These are phyloP conservation scores for Ustilago hordei DNA, from an alignment of 1,284 basidiomycete genomes.

Conservation along the genomic window DNA sequence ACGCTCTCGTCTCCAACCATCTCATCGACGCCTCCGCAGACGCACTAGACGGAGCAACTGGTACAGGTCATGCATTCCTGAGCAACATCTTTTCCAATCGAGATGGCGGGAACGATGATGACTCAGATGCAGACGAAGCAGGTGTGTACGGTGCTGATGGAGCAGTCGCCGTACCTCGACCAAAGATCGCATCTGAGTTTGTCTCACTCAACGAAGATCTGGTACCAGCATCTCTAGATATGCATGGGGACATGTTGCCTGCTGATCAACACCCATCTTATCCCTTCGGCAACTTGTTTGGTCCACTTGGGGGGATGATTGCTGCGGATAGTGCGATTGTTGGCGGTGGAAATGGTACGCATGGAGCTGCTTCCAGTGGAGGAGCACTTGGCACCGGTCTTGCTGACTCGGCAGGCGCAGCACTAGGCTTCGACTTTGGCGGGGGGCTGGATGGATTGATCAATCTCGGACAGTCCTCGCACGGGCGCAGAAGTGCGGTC, in stretches of 20 bases:
- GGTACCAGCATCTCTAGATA: conserved; percentile 54
- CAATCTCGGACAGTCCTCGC: conserved; percentile 33
- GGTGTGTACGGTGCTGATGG: conserved; percentile 10
- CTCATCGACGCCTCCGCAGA: conserved; percentile 40
- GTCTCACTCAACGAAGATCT: conserved; percentile 56
- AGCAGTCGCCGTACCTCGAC: conserved; percentile 27
- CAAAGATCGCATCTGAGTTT: conserved; percentile 42
- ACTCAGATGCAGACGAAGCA: conserved; percentile 29
- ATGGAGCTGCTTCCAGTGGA: not conserved
- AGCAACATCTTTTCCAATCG: conserved; percentile 34
- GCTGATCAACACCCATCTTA: conserved; percentile 63
- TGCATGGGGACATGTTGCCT: conserved; percentile 61
- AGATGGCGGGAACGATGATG: conserved; percentile 32
- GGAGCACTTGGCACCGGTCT: conserved; percentile 9
- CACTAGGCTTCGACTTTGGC: conserved; percentile 37
- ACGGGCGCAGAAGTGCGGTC: conserved; percentile 36
- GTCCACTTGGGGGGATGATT: conserved; percentile 35
- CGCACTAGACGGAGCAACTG: conserved; percentile 23
- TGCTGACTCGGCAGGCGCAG: conserved; percentile 30
- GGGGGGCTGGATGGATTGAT: conserved; percentile 37
- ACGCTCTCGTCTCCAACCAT: conserved; percentile 45
- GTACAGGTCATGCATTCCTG: conserved; percentile 25
- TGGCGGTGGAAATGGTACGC: conserved; percentile 19
- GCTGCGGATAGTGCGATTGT: conserved; percentile 46
- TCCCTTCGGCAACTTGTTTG: conserved; percentile 58